Evolutionary conservation across 2,329 filamentous ascomycete genomes (phyloP).

Genomic region (Calonectria crousiana): DNA sequence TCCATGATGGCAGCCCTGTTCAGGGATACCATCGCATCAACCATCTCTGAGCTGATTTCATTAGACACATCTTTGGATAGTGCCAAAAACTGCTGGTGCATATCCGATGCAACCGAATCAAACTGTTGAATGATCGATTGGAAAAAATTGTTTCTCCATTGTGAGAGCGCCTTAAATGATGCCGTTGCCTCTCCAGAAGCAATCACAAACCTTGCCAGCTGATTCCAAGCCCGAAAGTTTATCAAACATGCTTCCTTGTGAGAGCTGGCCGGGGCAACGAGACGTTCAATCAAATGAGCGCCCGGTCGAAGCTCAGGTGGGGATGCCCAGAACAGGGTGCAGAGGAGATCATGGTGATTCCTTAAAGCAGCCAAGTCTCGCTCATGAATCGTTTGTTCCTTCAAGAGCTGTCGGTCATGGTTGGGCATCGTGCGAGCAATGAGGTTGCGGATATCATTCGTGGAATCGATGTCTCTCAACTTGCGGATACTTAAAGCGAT

Average conservation of each 20-base stretch:
- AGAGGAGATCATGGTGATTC: conserved; percentile 77
- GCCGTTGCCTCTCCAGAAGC: conserved; percentile 59
- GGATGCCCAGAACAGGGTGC: conserved; percentile 74
- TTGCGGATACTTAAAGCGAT: conserved; percentile 68
- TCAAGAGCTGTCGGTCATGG: conserved; percentile 73
- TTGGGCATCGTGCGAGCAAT: conserved; percentile 74
- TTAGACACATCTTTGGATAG: conserved; percentile 61
- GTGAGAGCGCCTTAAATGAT: conserved; percentile 59
- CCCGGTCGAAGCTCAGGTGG: conserved; percentile 67
- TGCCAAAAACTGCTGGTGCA: conserved; percentile 66
- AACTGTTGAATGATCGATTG: conserved; percentile 70
- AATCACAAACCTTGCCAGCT: conserved; percentile 70
- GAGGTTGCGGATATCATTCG: conserved; percentile 72
- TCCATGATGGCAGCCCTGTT: conserved; percentile 68
- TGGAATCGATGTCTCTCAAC: conserved; percentile 59
- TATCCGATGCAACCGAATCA: conserved; percentile 65
- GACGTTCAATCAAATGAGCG: conserved; percentile 66
- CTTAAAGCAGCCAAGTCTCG: conserved; percentile 73
- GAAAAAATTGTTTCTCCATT: conserved; percentile 69
- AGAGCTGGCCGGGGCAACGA: conserved; percentile 70
- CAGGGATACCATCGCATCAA: conserved; percentile 62
- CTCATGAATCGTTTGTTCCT: conserved; percentile 70
- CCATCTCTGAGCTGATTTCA: conserved; percentile 57
- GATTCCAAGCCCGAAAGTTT: conserved; percentile 72
- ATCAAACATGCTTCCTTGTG: conserved; percentile 77